Evolutionary conservation across 768 basidiomycete species (phyloP), one percentile per base, ranked within the genome.

Genomic region (Lactarius pseudohatsudake): DNA sequence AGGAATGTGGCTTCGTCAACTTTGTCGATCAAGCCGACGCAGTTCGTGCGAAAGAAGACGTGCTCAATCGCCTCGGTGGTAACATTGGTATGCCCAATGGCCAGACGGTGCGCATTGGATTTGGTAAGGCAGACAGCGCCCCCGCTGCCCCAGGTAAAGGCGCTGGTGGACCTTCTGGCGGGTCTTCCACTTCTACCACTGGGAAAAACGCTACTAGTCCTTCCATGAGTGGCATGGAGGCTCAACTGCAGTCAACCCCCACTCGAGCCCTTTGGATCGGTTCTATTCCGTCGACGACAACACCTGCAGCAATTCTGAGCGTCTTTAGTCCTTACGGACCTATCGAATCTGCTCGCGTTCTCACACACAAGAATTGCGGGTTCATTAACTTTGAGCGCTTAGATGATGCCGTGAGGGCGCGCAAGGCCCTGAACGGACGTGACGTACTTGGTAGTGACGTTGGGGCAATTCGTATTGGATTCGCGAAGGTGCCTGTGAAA

Each of bases 1-100:
- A 98, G 96, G 95, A 97, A 76, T 99, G 97, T 75, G 97, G 96
- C 10, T 99, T 99, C 75, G 96, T 99, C 75, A 99, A 99, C 75
- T 99, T 97, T 75, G 93, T 97, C 55, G 95, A 97, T 70, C 91
- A 92, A 75, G 84, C 87, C 1, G 96, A 98, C 76, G 96, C 96
- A n/a, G 89, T 98, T 70, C 88, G 94, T 65, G 97, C 97, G 15
- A 96, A 97, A 75, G 97, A 99, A 32, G 97, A 99, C 77, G 96
- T 99, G 47, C 82, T 97, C 62, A 98, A 96, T 76, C 88, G 96
- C 28, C 85, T 98, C 30, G 94, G 94, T 57, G 96, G 96, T 8
- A 91, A 93, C 71, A 94, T 97, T 67, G 91, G 92, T 61, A 91
- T 96, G 86, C 90, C 92, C 4, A 96, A 96, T 70, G 94, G 95